Conservation (phyloP, 1,139 yeast genomes). For the Debaryomycetaceae sp. region DNA sequence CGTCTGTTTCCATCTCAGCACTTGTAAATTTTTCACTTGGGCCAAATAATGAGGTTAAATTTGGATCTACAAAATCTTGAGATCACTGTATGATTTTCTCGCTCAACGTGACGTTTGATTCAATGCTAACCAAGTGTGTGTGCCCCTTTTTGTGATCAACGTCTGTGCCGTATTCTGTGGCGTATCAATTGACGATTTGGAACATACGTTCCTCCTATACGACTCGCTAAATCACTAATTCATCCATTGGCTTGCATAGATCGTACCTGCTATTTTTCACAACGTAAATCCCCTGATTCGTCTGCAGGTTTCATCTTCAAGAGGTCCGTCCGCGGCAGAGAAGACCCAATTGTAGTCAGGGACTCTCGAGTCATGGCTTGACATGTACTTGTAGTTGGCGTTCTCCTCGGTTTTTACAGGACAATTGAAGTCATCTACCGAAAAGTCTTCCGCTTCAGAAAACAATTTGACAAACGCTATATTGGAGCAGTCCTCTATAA, state of each 20-base stretch:
- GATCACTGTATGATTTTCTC: no score
- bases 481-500: constrained; percentile 31
- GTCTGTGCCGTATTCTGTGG: neutral
- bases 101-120: no score
- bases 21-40: neutral
- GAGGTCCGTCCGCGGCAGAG: constrained; percentile 1
- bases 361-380: neutral
- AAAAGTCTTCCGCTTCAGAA: constrained; percentile 1
- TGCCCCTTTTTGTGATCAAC: no score
- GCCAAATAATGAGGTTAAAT: no score
- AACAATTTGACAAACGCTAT: constrained; percentile 13
- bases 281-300: neutral
- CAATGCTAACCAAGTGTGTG: no score
- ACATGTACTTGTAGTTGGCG: constrained; percentile 8
- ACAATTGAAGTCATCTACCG: constrained; percentile 10
- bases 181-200: neutral
- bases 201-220: neutral
- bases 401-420: constrained; percentile 7
- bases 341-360: constrained; percentile 3
- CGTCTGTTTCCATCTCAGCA: constrained; percentile 1
- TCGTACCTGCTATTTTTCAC: neutral
- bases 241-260: no score
- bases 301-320: neutral
- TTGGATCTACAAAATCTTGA: no score
- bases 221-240: neutral